Base-by-base conservation (phyloP, 2,329 filamentous ascomycete genomes). In the Colletotrichum graminicola region DNA sequence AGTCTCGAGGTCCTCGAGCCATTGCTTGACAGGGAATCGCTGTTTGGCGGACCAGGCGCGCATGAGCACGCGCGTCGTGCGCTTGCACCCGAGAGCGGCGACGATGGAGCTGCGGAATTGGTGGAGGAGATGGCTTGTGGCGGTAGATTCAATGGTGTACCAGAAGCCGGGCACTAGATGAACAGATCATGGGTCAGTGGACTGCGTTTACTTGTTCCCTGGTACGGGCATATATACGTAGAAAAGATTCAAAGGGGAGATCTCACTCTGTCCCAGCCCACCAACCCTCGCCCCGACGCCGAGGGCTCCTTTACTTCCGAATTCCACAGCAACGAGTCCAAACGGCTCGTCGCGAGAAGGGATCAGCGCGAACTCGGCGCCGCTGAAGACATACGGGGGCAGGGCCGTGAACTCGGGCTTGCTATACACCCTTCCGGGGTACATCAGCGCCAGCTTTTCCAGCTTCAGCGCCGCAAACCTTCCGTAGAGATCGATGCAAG, bases 331-430 rank as follows among this genome's bases (percentile, higher is more conserved):
- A 7, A 92, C 90, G 41, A 92, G 81, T 60, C 90, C 90, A 75
- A 92, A 92, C 0, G 90, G 90, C 78, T 92, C 90, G 76, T 92
- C 90, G 74, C 90, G 86, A 21, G 89, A 91, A 12, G 90, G 90
- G 73, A 92, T 92, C 36, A 92, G 81, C 5, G 90, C 90, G 73
- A 92, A 92, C 65, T 92, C 90, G 12, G 90, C 90, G n/a, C 90
- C 90, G 47, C 85, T 89, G 80, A 92, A 92, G 75, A 92, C 88
- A 77, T 85, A 92, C 0, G 89, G 88, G 26, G 90, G 90, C 2
- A 92, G 82, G 6, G 87, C 85, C 0, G 89, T 92, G 77, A 92
- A 92, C 76, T 91, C 88, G 3, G 90, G 90, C 79, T 89, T 91
- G 18, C 88, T 91, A 80, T 84, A 92, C 8, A 92, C 90, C 56